These are phyloP conservation scores for Agastache rugosa DNA, from an alignment of 257 asterid genomes.

Conservation along the genomic window DNA sequence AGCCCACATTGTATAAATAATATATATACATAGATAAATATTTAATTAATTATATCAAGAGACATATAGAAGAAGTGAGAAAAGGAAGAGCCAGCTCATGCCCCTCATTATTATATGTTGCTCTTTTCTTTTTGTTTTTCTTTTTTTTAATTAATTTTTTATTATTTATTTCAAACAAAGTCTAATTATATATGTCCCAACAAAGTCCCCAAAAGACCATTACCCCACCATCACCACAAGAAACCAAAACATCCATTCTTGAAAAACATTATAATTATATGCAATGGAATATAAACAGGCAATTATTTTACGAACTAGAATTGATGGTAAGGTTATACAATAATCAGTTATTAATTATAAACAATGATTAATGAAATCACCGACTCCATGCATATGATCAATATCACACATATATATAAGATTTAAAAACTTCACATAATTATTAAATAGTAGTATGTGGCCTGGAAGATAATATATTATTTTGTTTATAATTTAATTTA, in stretches of 20 bases:
- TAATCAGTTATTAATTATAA: not conserved
- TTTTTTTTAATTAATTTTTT: not conserved
- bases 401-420: not conserved
- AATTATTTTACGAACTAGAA: not conserved
- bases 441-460: not conserved
- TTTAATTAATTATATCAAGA: not conserved
- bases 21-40: not conserved
- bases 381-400: conserved; percentile 34
- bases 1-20: not conserved
- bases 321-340: conserved; percentile 23
- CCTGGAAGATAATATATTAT: not conserved
- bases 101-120: conserved; percentile 23
- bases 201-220: conserved; percentile 48
- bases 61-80: conserved; percentile 13
- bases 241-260: conserved; percentile 43
- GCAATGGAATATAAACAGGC: conserved; percentile 24
- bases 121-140: not conserved
- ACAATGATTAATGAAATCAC: conserved; percentile 35
- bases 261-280: conserved; percentile 17
- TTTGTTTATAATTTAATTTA: not conserved
- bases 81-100: conserved; percentile 53
- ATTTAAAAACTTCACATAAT: not conserved
- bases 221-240: conserved; percentile 50
- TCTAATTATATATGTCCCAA: conserved; percentile 49
- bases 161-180: conserved; percentile 23